Conservation (phyloP, 495 filamentous ascomycete species). For the Neurospora sp. region DNA sequence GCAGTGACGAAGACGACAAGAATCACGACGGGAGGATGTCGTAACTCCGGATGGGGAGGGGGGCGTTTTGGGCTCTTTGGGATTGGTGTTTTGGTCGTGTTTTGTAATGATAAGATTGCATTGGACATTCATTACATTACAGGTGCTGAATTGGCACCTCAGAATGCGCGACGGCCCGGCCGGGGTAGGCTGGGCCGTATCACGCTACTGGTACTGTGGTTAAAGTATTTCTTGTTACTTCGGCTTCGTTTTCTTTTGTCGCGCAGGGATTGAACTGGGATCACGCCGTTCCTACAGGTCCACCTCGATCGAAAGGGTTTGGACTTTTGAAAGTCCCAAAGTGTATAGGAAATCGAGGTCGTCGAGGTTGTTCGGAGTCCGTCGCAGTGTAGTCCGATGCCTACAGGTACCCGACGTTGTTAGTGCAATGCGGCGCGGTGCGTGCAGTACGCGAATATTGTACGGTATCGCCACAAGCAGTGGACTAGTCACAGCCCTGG, state of each 20-base stretch:
- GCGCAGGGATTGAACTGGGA: not conserved
- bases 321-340: not conserved
- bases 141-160: not conserved
- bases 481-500: not conserved
- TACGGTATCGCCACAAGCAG: not conserved
- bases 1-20: not conserved
- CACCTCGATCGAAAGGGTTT: not conserved
- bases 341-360: not conserved
- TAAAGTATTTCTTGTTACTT: not conserved
- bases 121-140: not conserved
- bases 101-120: not conserved
- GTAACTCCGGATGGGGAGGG: not conserved
- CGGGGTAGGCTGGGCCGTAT: not conserved
- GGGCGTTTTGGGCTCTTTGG: not conserved
- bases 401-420: not conserved
- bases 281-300: not conserved
- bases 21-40: not conserved
- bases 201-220: not conserved
- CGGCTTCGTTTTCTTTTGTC: too few species aligned
- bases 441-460: not conserved
- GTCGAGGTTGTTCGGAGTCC: not conserved
- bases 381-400: not conserved
- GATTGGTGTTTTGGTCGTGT: not conserved
- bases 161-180: not conserved
- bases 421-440: not conserved